A percentile compares a stretch with the other conserved stretches of the same genome.
Conservation (phyloP, 495 filamentous ascomycete species). For the Bacidia gigantensis region DNA sequence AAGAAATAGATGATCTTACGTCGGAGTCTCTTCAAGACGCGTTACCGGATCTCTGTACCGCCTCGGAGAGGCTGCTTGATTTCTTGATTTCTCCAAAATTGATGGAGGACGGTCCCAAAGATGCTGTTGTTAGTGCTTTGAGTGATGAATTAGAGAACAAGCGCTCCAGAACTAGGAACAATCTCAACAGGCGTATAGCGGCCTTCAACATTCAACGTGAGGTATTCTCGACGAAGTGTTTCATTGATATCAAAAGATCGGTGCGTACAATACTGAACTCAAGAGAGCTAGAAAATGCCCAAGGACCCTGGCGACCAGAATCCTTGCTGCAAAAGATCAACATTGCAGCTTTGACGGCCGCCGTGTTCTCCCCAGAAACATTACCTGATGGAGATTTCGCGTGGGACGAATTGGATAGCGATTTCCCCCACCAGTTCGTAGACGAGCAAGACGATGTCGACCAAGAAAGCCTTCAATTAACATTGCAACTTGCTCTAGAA, state of each 20-base stretch:
- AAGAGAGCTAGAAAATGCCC: constrained; percentile 9
- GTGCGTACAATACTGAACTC: constrained; percentile 18
- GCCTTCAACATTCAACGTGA: constrained; percentile 17
- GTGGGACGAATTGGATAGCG: constrained; percentile 19
- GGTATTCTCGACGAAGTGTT: constrained; percentile 19
- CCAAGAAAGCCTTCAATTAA: constrained; percentile 11
- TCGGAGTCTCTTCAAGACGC: constrained; percentile 20
- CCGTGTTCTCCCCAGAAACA: constrained; percentile 14
- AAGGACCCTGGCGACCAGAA: constrained; percentile 21
- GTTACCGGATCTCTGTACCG: constrained; percentile 22
- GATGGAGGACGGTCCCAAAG: not conserved
- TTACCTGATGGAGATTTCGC: constrained; percentile 10
- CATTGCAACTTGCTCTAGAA: constrained; percentile 26
- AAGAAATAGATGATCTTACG: constrained; percentile 23
- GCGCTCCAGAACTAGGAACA: constrained; percentile 20
- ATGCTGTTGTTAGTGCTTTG: constrained; percentile 14
- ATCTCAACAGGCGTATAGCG: constrained; percentile 15
- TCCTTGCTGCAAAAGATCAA: constrained; percentile 30
- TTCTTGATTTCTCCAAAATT: constrained; percentile 20
- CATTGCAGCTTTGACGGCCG: constrained; percentile 24
- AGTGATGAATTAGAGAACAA: constrained; percentile 21
- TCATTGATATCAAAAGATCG: constrained; percentile 19
- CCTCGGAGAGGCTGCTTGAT: constrained; percentile 19
- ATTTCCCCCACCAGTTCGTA: constrained; percentile 24
- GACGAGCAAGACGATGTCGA: constrained; percentile 16